Evolutionary conservation across 2,329 filamentous ascomycete species (phyloP).

Genomic region (Torrubiella hemipterigena): DNA sequence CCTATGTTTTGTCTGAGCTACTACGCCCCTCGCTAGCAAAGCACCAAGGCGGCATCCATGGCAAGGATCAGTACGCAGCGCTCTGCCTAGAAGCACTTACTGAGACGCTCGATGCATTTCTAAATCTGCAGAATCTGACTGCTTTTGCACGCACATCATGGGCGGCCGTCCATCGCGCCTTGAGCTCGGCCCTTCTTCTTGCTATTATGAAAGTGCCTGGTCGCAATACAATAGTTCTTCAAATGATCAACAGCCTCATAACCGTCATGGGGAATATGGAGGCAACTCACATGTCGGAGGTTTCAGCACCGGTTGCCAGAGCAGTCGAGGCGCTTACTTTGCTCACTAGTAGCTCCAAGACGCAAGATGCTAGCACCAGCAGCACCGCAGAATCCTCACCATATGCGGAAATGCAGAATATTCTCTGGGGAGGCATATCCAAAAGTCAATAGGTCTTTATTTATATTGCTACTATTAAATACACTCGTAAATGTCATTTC

Average conservation of each 20-base stretch:
- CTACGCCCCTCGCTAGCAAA: neutral
- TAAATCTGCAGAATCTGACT: neutral
- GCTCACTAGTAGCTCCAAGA: neutral
- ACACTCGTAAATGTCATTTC: no score
- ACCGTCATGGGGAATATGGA: neutral
- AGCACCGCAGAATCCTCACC: neutral
- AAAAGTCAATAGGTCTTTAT: no score
- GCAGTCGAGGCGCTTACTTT: neutral
- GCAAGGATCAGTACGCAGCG: neutral
- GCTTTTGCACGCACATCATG: neutral
- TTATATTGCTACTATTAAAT: no score
- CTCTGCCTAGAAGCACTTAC: neutral
- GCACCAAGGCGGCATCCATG: neutral
- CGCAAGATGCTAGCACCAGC: neutral
- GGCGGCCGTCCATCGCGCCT: neutral
- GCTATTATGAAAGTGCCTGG: neutral
- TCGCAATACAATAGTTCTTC: neutral
- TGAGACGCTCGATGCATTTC: neutral
- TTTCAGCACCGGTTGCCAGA: neutral
- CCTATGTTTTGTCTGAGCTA: neutral
- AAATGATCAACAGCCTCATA: neutral
- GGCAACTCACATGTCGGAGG: neutral
- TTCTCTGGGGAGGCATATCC: no score
- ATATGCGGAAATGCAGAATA: neutral
- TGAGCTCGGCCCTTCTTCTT: neutral